phyloP scores from a whole-genome alignment of 1,139 yeast species.

The Suhomyces taliae region DNA sequence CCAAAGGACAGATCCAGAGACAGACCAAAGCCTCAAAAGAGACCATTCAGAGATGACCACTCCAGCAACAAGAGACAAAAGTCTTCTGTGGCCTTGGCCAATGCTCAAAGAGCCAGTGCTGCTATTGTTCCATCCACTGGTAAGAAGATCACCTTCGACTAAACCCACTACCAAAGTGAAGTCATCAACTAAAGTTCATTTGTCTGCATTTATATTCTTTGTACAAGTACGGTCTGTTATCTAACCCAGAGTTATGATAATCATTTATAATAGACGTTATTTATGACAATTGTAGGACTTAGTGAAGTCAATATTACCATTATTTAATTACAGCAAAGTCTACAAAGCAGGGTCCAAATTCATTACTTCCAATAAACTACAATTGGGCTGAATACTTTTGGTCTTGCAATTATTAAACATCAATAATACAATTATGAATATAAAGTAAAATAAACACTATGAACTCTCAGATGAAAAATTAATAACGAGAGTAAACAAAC shows the following conservation, averaged over 20 bases:
- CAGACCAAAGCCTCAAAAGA: conserved; percentile 16
- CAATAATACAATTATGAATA: conserved; percentile 7
- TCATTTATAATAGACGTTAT: no score
- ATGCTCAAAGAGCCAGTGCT: conserved; percentile 86
- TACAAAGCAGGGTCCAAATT: no score
- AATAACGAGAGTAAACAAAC: background rate
- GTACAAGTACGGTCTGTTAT: no score
- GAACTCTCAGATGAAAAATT: background rate
- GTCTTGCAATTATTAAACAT: background rate
- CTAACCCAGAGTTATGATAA: no score
- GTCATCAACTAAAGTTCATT: background rate
- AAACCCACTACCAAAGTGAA: conserved; percentile 4
- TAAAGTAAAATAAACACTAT: conserved; percentile 1
- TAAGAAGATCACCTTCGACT: conserved; percentile 72
- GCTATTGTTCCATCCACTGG: conserved; percentile 92
- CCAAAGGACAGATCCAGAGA: conserved; percentile 1
- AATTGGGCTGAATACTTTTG: background rate
- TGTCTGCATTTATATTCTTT: no score
- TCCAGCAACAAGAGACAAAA: conserved; percentile 48
- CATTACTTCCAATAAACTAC: no score
- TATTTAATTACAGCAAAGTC: no score
- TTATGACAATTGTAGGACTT: no score
- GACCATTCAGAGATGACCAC: conserved; percentile 19
- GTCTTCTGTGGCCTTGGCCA: conserved; percentile 85
- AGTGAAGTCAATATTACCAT: no score